phyloP scores from a whole-genome alignment of 192 early-diverging fungal genomes.

The Backusella morwellensis region DNA sequence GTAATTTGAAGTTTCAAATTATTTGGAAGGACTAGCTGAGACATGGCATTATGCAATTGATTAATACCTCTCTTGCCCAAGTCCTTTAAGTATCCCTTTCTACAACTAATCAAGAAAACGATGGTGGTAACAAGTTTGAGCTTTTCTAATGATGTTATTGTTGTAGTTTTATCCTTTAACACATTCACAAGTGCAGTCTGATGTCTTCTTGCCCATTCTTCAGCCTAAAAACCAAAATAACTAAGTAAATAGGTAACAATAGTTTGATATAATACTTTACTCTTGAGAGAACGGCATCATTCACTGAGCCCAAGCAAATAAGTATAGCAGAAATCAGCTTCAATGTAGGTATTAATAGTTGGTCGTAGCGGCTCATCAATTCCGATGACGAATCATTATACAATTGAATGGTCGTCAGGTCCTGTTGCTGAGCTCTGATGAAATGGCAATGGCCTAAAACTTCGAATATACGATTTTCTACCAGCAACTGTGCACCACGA shows the following conservation, averaged over 20 bases:
- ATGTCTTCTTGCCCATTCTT: conserved; percentile 13
- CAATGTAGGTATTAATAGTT: conserved; percentile 17
- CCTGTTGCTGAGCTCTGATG: conserved; percentile 9
- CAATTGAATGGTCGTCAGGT: not conserved
- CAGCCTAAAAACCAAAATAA: not conserved
- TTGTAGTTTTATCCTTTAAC: not conserved
- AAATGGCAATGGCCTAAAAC: conserved; percentile 8
- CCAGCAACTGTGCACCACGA: not conserved
- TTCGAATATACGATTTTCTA: conserved; percentile 2
- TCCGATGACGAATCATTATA: not conserved
- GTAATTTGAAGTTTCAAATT: not conserved
- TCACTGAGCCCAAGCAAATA: not conserved
- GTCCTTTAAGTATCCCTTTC: not conserved
- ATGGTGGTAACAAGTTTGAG: not conserved
- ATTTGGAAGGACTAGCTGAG: not conserved
- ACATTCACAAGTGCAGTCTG: conserved; percentile 7
- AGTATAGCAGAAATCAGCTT: conserved; percentile 17
- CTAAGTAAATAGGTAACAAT: not conserved
- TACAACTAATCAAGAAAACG: not conserved
- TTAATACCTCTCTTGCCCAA: conserved; percentile 8
- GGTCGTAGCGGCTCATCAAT: conserved; percentile 7
- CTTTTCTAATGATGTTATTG: not conserved
- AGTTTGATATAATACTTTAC: not conserved
- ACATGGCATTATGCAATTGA: not conserved
- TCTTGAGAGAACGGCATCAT: conserved; percentile 5